Conservation (phyloP, 768 basidiomycete species). For the Xerocomus potaroensis region DNA sequence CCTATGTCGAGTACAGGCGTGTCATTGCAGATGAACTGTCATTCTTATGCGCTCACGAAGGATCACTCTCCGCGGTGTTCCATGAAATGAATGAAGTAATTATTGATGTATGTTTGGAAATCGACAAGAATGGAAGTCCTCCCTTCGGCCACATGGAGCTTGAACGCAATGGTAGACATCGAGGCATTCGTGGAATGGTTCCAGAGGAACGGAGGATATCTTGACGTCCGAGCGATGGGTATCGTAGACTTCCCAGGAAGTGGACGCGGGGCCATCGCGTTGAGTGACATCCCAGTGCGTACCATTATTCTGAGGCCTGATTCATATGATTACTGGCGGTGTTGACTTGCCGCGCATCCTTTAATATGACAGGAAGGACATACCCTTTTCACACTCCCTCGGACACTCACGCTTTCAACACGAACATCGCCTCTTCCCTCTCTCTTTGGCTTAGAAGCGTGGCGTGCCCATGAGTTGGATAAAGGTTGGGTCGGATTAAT, state of each 20-base stretch:
- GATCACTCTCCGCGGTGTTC: no score
- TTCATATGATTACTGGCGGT: not conserved
- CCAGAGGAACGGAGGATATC: conserved; percentile 40
- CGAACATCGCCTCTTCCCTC: conserved; percentile 65
- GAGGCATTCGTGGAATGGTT: conserved; percentile 58
- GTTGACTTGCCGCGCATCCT: not conserved
- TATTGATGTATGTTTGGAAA: conserved; percentile 8
- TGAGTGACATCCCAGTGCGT: conserved; percentile 67
- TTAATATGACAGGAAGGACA: conserved; percentile 67
- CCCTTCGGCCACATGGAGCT: not conserved
- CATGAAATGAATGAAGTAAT: no score
- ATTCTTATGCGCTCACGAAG: no score
- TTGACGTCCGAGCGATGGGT: conserved; percentile 47
- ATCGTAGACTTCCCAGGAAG: conserved; percentile 45
- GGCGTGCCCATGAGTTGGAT: conserved; percentile 57
- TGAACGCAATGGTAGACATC: conserved; percentile 9
- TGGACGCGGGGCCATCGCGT: conserved; percentile 73
- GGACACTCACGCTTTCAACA: conserved; percentile 70
- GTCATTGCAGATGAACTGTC: no score
- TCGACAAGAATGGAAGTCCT: not conserved
- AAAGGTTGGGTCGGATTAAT: conserved; percentile 86
- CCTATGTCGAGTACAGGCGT: no score
- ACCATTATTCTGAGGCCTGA: no score
- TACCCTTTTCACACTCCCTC: conserved; percentile 79
- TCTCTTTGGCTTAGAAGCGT: conserved; percentile 56